These are phyloP conservation scores for Cymodocea nodosa DNA, from an alignment of 116 monocot species.

Conservation along the genomic window DNA sequence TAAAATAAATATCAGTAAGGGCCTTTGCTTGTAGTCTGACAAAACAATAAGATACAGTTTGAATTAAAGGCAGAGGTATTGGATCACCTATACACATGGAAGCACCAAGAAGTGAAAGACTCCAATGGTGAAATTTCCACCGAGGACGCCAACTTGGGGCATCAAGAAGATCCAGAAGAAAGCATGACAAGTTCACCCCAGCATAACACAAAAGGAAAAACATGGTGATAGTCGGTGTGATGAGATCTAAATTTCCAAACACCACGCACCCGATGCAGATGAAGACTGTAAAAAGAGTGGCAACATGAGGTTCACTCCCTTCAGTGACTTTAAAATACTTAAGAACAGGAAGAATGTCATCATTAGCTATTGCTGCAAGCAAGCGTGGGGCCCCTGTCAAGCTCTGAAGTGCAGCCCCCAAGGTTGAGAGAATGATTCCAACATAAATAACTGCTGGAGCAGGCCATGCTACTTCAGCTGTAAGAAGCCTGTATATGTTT, in stretches of 20 bases:
- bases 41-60: no score
- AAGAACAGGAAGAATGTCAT: conserved; percentile 93
- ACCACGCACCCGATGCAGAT: conserved; percentile 81
- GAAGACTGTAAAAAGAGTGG: conserved; percentile 83
- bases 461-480: conserved; percentile 90
- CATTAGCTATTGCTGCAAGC: conserved; percentile 92
- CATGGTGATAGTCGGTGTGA: conserved; percentile 96
- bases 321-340: conserved; percentile 82
- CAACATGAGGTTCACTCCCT: conserved; percentile 70
- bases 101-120: conserved; percentile 86
- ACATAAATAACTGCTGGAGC: conserved; percentile 75
- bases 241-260: conserved; percentile 89
- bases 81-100: conserved; percentile 56
- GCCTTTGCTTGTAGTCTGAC: no score
- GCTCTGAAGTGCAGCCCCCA: conserved; percentile 89
- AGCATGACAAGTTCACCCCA: conserved; percentile 90
- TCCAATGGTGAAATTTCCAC: conserved; percentile 98
- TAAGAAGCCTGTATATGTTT: conserved; percentile 55
- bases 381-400: conserved; percentile 91
- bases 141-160: conserved; percentile 98
- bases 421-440: conserved; percentile 87
- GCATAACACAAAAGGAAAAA: conserved; percentile 91
- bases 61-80: background rate
- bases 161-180: conserved; percentile 92
- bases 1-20: background rate